Percentiles rank a stretch among this genome's conserved stretches.
Evolutionary conservation across 805 yeast genomes (phyloP).

Genomic region (Hanseniaspora occidentalis): DNA sequence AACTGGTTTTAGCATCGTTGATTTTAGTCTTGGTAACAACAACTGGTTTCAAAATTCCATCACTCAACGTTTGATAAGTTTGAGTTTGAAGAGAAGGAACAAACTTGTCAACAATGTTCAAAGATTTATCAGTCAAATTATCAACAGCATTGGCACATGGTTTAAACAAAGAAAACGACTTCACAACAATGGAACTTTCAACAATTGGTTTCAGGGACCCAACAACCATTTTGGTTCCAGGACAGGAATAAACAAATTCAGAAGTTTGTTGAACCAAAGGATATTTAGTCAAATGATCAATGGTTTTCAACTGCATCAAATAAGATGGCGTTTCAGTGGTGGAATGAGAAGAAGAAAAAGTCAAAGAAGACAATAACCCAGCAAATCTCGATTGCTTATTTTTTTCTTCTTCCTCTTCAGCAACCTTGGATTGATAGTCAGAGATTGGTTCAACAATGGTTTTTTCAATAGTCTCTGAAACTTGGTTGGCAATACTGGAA

Average conservation of each 20-base stretch:
- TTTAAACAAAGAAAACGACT: constrained; percentile 19
- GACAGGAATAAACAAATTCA: constrained; percentile 23
- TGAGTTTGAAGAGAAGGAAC: constrained; percentile 49
- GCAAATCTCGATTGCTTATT: too few species aligned
- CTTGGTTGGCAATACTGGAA: not conserved
- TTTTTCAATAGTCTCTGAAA: not conserved
- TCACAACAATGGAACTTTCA: constrained; percentile 21
- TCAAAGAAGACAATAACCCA: too few species aligned
- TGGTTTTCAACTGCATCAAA: constrained; percentile 18
- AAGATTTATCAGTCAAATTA: constrained; percentile 39
- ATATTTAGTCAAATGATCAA: constrained; percentile 33
- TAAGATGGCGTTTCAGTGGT: too few species aligned
- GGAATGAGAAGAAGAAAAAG: too few species aligned
- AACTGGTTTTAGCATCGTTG: too few species aligned
- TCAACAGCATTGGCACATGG: constrained; percentile 39
- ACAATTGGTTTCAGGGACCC: constrained; percentile 24
- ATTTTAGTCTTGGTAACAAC: too few species aligned
- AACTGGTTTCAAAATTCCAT: constrained; percentile 38
- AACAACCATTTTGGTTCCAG: constrained; percentile 25
- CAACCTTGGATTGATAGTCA: too few species aligned
- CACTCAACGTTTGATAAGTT: constrained; percentile 36
- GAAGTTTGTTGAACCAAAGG: constrained; percentile 35
- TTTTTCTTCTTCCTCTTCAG: too few species aligned
- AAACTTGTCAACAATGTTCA: constrained; percentile 41
- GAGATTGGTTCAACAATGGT: too few species aligned